Percentiles rank a stretch among this genome's conserved stretches.
Evolutionary conservation across 805 yeast species (phyloP).

Genomic region (Kregervanrija pseudodelftensis): DNA sequence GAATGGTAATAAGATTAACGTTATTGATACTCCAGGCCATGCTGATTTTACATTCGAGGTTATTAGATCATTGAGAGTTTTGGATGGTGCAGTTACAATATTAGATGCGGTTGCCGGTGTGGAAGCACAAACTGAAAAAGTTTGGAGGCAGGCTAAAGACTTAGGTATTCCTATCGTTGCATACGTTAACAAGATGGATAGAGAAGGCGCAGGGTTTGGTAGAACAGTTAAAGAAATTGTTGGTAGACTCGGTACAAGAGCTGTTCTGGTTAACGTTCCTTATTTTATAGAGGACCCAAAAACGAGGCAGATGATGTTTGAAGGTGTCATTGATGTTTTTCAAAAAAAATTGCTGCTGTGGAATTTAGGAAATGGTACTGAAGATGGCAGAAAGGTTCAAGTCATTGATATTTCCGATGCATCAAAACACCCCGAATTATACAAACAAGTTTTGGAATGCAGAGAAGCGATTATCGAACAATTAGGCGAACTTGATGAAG

Average conservation of each 20-base stretch:
- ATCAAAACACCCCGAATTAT: conserved; percentile 25
- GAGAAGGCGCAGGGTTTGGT: conserved; percentile 92
- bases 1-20: conserved; percentile 63
- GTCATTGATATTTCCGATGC: conserved; percentile 36
- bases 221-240: conserved; percentile 83
- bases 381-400: conserved; percentile 44
- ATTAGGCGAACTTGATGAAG: conserved; percentile 76
- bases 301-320: conserved; percentile 36
- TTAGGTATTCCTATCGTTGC: conserved; percentile 67
- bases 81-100: conserved; percentile 92
- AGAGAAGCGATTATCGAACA: conserved; percentile 79
- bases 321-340: conserved; percentile 72
- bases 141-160: conserved; percentile 80
- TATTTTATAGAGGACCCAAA: conserved; percentile 43
- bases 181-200: conserved; percentile 91
- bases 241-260: conserved; percentile 64
- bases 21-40: conserved; percentile 97
- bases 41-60: conserved; percentile 97
- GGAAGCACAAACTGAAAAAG: conserved; percentile 96
- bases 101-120: conserved; percentile 97
- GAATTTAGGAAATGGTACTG: conserved; percentile 26
- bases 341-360: conserved; percentile 53
- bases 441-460: conserved; percentile 44
- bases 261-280: conserved; percentile 72
- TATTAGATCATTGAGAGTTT: conserved; percentile 75